A percentile compares a stretch with the other conserved stretches of the same genome.
Evolutionary conservation across 2,329 filamentous ascomycete species (phyloP).

Genomic region (Monilinia polystroma): DNA sequence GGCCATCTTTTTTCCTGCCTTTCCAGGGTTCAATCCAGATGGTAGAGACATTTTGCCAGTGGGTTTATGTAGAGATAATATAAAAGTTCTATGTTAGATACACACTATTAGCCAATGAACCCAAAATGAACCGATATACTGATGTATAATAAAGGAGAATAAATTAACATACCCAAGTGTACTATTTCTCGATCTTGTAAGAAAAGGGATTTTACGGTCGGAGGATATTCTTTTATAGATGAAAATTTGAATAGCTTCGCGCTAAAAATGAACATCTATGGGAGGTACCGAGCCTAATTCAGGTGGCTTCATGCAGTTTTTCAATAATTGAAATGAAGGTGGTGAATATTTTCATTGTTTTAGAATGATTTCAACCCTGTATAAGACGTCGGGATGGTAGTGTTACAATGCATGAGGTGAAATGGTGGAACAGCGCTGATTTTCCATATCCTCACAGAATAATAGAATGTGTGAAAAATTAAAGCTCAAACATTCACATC

Average conservation of each 20-base stretch:
- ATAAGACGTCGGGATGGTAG: not conserved
- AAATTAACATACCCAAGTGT: not conserved
- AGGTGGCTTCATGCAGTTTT: not conserved
- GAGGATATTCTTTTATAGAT: not conserved
- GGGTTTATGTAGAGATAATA: not conserved
- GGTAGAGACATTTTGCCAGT: not conserved
- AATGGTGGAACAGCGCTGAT: not conserved
- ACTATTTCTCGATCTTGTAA: not conserved
- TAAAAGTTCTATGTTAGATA: not conserved
- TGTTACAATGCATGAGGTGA: not conserved
- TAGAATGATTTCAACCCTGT: not conserved
- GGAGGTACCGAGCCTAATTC: too few relatives aligned
- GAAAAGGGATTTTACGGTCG: not conserved
- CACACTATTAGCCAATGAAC: not conserved
- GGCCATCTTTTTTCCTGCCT: not conserved
- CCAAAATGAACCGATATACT: rapidly evolving
- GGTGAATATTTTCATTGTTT: not conserved
- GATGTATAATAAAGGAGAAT: rapidly evolving
- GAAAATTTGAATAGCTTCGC: not conserved
- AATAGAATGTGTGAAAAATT: not conserved
- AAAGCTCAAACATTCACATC: too few relatives aligned
- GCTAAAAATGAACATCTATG: not conserved
- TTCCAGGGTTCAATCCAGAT: not conserved
- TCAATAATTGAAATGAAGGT: not conserved
- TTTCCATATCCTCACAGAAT: not conserved